Base-by-base conservation (phyloP, 441 rosid species). In the Dalechampia spathulata region DNA sequence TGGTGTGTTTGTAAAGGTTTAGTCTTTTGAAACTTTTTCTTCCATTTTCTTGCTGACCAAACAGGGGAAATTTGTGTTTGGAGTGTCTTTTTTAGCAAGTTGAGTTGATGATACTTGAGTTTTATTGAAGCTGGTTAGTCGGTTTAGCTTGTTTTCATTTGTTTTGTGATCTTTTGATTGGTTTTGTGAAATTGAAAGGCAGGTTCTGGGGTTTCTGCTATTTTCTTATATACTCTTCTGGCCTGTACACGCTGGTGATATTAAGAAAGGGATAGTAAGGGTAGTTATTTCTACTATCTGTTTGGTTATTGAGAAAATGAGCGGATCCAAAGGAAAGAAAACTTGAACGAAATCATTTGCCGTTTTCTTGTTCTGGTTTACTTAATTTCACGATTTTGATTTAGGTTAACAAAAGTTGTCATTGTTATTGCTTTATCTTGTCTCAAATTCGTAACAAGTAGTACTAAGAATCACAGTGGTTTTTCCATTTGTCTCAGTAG, bases 141-240 rank as follows among this genome's bases (percentile, higher is more conserved):
- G 45, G 44, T 44, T 43, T 32, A 6, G 15, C 19, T 39, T 47
- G 47, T 56, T 43, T 57, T 44, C 46, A 8, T 25, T 47, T 25
- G 14, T 43, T 53, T 7, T 9, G 9, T 48, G 46, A 40, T 11
- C 30, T 63, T 41, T 20, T n/a, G 37, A 12, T 40, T 51, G 7
- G 20, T 34, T 19, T 14, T 34, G 34, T 50, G 17, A 28, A 39
- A 14, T 12, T 12, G 10, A 39, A 60, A 22, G 38, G 49, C 16
- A 27, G 47, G 22, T 46, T 28, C 38, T 34, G 50, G 34, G 40
- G 57, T 55, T 34, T 63, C 41, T 59, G 40, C 28, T 28, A 7
- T 40, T 10, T 22, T 21, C 26, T 2, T 26, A 2, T 13, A 5
- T 17, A 16, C 1, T 12, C 12, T 28, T 36, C 22, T 27, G 14